phyloP scores from a whole-genome alignment of 176 grass and related monocot species.

The Carex cristatella region DNA sequence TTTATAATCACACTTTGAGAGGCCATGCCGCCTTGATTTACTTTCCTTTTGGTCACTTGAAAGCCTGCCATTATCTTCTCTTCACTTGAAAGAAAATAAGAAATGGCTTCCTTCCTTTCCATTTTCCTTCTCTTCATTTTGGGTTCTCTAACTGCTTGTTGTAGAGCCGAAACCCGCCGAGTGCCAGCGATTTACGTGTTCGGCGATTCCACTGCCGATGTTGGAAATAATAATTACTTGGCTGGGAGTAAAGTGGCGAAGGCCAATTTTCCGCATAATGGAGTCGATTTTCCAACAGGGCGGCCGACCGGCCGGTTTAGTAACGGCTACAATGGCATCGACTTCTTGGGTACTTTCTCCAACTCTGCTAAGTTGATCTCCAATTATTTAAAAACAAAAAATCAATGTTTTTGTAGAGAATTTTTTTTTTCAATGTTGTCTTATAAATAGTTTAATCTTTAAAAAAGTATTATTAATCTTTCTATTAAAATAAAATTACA shows the following conservation, averaged over 20 bases:
- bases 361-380: too few species aligned
- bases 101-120: background rate
- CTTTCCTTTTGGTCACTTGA: background rate
- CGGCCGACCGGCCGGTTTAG: constrained; percentile 74
- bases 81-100: background rate
- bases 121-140: constrained; percentile 22
- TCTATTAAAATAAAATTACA: too few species aligned
- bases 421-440: too few species aligned
- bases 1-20: background rate
- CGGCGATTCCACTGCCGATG: constrained; percentile 76
- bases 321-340: constrained; percentile 72
- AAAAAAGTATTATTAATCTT: too few species aligned
- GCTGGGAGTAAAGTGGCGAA: background rate
- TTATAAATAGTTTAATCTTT: too few species aligned
- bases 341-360: constrained; percentile 47
- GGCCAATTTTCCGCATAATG: constrained; percentile 50
- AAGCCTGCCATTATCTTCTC: background rate
- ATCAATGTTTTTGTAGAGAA: too few species aligned
- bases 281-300: constrained; percentile 44
- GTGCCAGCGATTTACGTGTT: constrained; percentile 79
- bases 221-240: constrained; percentile 89
- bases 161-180: background rate
- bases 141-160: background rate
- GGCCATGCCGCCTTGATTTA: background rate
- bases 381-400: too few species aligned